Evolutionary conservation across 1,139 yeast species (phyloP).

Genomic region (Yarrowia galli): DNA sequence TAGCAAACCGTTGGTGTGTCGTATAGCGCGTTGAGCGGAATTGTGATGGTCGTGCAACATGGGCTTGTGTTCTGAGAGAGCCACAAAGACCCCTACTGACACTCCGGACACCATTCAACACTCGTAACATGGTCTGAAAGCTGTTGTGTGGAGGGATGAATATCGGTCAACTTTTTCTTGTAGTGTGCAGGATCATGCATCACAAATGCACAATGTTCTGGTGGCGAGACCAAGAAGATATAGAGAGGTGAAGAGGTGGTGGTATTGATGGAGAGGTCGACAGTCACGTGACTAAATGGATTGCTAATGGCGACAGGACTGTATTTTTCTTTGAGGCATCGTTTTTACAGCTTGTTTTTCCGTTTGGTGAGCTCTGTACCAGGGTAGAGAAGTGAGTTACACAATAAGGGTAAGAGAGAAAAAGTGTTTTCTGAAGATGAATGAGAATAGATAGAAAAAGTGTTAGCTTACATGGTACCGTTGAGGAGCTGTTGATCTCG

Average conservation of each 20-base stretch:
- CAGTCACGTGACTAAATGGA: no score
- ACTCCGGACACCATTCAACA: constrained; percentile 9
- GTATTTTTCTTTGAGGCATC: no score
- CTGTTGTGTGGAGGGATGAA: constrained; percentile 3
- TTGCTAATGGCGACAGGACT: no score
- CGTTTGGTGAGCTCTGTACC: no score
- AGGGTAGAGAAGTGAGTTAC: no score
- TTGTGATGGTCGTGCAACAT: neutral
- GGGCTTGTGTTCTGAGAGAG: neutral
- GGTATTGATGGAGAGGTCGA: no score
- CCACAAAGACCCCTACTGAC: neutral
- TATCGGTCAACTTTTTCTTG: neutral
- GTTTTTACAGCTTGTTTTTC: no score
- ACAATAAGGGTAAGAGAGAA: neutral
- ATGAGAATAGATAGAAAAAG: neutral
- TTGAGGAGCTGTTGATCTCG: neutral
- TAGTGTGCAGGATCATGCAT: neutral
- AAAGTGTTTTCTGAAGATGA: neutral
- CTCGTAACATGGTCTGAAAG: neutral
- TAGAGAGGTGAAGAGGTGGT: neutral
- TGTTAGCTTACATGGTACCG: neutral
- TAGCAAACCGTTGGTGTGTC: neutral
- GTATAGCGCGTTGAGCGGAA: neutral
- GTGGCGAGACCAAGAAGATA: neutral
- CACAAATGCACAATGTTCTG: neutral